These are phyloP conservation scores for Colletotrichum acutatum DNA, from an alignment of 2,329 filamentous ascomycete species.

Conservation along the genomic window DNA sequence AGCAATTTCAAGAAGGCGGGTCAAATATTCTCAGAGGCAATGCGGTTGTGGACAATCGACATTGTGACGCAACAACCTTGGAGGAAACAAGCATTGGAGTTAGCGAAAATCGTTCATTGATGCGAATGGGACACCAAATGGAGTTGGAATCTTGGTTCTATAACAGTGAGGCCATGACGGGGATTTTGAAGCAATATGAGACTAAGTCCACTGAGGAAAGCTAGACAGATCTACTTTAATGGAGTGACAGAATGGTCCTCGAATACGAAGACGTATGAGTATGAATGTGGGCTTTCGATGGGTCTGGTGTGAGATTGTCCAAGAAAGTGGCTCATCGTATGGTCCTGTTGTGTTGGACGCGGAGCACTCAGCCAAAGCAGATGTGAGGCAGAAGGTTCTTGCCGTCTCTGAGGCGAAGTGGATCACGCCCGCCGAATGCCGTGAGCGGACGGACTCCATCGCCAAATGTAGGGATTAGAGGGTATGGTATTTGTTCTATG, in stretches of 20 bases:
- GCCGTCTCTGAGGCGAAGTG: constrained; percentile 47
- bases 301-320: constrained; percentile 42
- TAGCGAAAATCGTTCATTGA: constrained; percentile 33
- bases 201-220: no score
- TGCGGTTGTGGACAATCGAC: not conserved
- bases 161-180: constrained; percentile 47
- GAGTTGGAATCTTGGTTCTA: constrained; percentile 51
- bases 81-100: not conserved
- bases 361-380: constrained; percentile 35
- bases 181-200: no score
- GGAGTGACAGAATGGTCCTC: not conserved
- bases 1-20: no score
- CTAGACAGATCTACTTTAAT: not conserved
- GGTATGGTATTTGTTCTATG: constrained; percentile 48
- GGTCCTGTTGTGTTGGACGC: constrained; percentile 43
- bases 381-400: constrained; percentile 40
- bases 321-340: constrained; percentile 45
- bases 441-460: constrained; percentile 48
- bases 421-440: constrained; percentile 45
- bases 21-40: not conserved
- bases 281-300: constrained; percentile 25
- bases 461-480: constrained; percentile 44
- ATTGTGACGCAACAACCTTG: no score
- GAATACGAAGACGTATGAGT: not conserved
- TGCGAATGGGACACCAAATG: constrained; percentile 49